Base-by-base conservation (phyloP, 2,329 filamentous ascomycete genomes). In the Aspergillus niger region DNA sequence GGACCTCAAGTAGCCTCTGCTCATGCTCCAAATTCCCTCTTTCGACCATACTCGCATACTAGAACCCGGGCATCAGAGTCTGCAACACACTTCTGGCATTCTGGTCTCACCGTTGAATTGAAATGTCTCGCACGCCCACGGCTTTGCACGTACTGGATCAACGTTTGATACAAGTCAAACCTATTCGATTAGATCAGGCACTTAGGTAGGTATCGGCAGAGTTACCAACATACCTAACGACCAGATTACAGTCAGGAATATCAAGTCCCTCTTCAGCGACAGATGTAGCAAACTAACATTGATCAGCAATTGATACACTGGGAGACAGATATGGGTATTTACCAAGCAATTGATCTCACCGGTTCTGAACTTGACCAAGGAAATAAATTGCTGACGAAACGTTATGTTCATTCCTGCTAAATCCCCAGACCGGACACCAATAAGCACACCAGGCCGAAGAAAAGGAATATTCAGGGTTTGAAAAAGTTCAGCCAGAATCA, bases 81-180 rank as follows among this genome's bases (percentile, higher is more conserved):
- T 5, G 5, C 20, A 26, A 10, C 3, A 15, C 17, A 13, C 11
- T 5, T 36, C 11, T 13, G 11, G 32, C 32, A 36, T 36, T 36
- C 13, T n/a, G 38, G 36, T 28, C 66, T 60, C 69, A 77, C 78
- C 50, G 85, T 87, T 0, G 95, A 98, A 57, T 89, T 84, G 0
- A 79, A 75, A 69, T 92, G 90, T 41, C 95, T 85, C 11, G 95
- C 95, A 57, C 95, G 86, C 0, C 95, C 95, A 63, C 92, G 86
- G 13, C 93, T 97, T 74, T 99, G 95, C 20, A 98, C 88, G 72
- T 97, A 98, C 70, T 96, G 91, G 55, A 98, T 98, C 75, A 97
- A 87, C 0, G 94, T 97, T 10, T 84, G 83, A 76, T 92, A 97
- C 2, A 96, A 83, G 71, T 98, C 92, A 69, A 97, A 99, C 2